These are phyloP conservation scores for Solanum appendiculatum DNA, from an alignment of 257 asterid genomes.

Conservation along the genomic window DNA sequence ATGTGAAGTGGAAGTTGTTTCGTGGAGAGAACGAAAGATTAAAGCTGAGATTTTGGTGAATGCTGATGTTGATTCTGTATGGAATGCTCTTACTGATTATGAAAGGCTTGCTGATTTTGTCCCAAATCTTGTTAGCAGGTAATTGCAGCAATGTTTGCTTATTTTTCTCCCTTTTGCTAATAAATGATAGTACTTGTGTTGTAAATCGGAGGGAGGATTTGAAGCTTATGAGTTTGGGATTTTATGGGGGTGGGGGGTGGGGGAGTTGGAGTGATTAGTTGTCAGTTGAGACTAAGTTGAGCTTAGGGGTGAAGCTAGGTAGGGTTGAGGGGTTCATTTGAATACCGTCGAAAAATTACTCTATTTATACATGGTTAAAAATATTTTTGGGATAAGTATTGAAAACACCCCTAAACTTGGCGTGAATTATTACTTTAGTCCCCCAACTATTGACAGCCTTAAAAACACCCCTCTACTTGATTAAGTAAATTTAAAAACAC, in stretches of 20 bases:
- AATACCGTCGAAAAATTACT: background rate
- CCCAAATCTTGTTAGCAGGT: conserved; percentile 92
- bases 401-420: no score
- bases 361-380: background rate
- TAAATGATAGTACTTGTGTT: background rate
- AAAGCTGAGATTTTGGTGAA: conserved; percentile 61
- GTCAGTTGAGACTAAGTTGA: background rate
- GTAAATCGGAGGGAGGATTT: background rate
- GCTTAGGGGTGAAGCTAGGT: background rate
- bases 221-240: background rate
- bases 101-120: conserved; percentile 95
- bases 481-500: no score
- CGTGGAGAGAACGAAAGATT: conserved; percentile 87
- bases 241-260: background rate
- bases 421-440: no score
- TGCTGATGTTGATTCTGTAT: conserved; percentile 63
- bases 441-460: no score
- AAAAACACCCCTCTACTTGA: no score
- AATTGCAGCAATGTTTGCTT: background rate
- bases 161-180: background rate
- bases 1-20: conserved; percentile 76
- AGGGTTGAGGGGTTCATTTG: no score
- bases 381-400: no score
- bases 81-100: conserved; percentile 87
- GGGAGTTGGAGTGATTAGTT: background rate